phyloP scores from a whole-genome alignment of 2,329 filamentous ascomycete species.

The Trichophyton schoenleinii region DNA sequence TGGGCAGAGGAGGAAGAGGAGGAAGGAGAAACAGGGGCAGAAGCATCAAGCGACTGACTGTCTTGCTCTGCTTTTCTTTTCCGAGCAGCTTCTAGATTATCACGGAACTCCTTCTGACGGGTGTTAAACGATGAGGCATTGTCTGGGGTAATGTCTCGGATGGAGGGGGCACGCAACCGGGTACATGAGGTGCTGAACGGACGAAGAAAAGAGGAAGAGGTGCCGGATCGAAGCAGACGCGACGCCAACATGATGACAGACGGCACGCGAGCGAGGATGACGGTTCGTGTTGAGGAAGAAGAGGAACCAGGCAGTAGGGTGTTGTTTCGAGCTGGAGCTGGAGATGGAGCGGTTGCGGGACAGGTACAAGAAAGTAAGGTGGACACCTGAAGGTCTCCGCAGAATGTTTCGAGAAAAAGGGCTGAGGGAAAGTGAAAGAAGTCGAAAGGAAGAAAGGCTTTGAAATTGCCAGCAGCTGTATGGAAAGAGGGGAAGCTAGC shows the following conservation, averaged over 20 bases:
- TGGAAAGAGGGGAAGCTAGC: conserved; percentile 5
- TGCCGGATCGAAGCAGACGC: conserved; percentile 40
- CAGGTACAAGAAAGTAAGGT: neutral
- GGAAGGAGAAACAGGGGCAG: conserved; percentile 34
- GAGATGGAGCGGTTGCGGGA: conserved; percentile 1
- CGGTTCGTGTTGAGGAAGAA: conserved; percentile 6
- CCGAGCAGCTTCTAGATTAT: conserved; percentile 62
- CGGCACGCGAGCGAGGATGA: neutral
- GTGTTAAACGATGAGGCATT: conserved; percentile 63
- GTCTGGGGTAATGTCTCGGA: conserved; percentile 70
- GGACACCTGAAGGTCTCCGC: neutral
- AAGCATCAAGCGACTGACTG: conserved; percentile 54
- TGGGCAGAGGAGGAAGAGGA: conserved; percentile 23
- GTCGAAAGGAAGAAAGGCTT: neutral
- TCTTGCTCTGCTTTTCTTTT: conserved; percentile 68
- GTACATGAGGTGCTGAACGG: conserved; percentile 46
- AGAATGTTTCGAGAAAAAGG: neutral
- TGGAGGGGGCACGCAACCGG: conserved; percentile 51
- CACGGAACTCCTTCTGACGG: conserved; percentile 77
- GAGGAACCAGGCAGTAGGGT: neutral
- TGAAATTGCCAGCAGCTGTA: conserved; percentile 1
- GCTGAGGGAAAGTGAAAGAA: conserved; percentile 5
- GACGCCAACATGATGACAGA: conserved; percentile 29
- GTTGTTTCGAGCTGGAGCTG: neutral
- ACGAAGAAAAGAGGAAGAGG: conserved; percentile 39